These are phyloP conservation scores for Cryphonectria naterciae DNA, from an alignment of 2,329 filamentous ascomycete genomes.

Conservation along the genomic window DNA sequence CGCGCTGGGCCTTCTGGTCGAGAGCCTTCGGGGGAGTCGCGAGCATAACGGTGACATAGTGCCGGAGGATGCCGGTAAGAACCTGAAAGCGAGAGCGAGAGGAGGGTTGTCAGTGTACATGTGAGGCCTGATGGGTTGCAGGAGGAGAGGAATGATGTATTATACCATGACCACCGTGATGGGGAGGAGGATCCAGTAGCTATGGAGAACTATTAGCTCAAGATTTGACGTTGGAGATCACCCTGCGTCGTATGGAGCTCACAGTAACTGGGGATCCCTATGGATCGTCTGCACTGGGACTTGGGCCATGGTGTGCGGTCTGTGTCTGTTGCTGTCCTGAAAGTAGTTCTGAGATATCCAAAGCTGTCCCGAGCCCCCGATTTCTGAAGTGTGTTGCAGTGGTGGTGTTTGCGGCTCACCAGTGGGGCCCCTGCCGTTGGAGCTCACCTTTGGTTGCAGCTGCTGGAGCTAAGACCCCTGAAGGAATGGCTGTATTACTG, in stretches of 20 bases:
- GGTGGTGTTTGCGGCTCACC: constrained; percentile 11
- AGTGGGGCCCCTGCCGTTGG: not conserved
- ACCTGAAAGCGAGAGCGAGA: constrained; percentile 65
- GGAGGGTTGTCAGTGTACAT: constrained; percentile 44
- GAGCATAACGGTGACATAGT: constrained; percentile 94
- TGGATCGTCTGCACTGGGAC: constrained; percentile 92
- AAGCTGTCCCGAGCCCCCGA: not conserved
- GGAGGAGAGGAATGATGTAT: constrained; percentile 27
- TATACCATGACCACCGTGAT: constrained; percentile 95
- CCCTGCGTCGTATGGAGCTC: constrained; percentile 41
- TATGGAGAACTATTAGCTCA: constrained; percentile 45
- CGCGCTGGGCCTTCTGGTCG: constrained; percentile 74
- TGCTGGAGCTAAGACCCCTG: constrained; percentile 16
- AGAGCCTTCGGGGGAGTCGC: constrained; percentile 82
- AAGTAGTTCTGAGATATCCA: not conserved
- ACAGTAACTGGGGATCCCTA: constrained; percentile 98
- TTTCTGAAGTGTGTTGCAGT: constrained; percentile 8
- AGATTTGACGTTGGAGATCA: constrained; percentile 5
- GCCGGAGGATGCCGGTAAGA: constrained; percentile 90
- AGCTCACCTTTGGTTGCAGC: constrained; percentile 4
- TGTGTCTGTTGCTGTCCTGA: not conserved
- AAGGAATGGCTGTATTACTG: not conserved
- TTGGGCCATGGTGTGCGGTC: constrained; percentile 70
- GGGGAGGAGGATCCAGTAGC: constrained; percentile 98
- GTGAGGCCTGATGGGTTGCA: not conserved